A percentile compares a stretch with the other conserved stretches of the same genome.
Evolutionary conservation across 768 basidiomycete genomes (phyloP).

Genomic region (Mycena galopus): DNA sequence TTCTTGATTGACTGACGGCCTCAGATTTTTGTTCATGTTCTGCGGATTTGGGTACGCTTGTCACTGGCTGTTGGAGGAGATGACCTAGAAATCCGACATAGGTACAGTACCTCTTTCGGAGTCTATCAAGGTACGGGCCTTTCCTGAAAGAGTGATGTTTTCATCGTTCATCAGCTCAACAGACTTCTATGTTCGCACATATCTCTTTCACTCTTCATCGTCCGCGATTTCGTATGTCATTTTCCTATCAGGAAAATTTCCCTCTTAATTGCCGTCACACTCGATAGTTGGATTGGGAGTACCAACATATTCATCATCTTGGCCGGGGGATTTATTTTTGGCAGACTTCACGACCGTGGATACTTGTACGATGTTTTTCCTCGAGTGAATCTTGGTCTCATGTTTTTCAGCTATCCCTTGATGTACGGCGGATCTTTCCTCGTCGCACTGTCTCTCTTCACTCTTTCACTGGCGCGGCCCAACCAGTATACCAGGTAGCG

Average conservation of each 20-base stretch:
- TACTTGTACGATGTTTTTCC: constrained; percentile 56
- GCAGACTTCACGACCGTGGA: constrained; percentile 65
- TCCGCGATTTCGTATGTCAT: constrained; percentile 52
- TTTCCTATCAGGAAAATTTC: not conserved
- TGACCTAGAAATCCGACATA: constrained; percentile 23
- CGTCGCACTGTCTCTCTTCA: constrained; percentile 60
- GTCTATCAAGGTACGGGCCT: constrained; percentile 48
- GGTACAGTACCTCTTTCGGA: constrained; percentile 54
- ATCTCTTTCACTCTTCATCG: constrained; percentile 50
- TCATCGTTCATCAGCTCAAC: constrained; percentile 38
- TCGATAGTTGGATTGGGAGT: constrained; percentile 59
- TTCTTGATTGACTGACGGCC: not conserved
- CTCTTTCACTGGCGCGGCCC: constrained; percentile 53
- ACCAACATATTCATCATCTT: constrained; percentile 62
- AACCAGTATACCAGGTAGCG: constrained; percentile 50
- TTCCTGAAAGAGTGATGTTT: constrained; percentile 33
- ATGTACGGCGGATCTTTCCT: constrained; percentile 60
- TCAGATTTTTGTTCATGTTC: constrained; percentile 57
- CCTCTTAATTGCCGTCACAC: not conserved
- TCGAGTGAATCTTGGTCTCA: not conserved
- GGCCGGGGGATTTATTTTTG: constrained; percentile 58
- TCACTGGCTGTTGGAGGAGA: not conserved
- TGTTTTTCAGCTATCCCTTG: constrained; percentile 52
- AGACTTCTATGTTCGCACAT: constrained; percentile 58
- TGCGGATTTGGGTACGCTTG: constrained; percentile 56